Evolutionary conservation across 495 filamentous ascomycete species (phyloP).

Genomic region (Sporormia fimetaria): DNA sequence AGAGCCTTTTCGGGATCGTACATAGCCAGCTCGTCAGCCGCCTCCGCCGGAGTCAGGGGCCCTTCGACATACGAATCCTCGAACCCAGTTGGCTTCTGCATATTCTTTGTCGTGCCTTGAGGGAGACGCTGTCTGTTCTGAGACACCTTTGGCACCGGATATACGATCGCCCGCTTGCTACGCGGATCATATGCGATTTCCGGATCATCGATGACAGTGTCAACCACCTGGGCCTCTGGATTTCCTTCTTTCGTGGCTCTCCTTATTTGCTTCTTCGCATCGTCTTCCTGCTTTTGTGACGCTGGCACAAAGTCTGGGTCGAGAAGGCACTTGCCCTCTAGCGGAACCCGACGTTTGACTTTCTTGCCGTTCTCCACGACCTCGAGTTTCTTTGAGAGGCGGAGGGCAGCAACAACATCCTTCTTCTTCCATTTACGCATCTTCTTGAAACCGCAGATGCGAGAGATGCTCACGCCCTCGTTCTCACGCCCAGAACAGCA

Average conservation of each 20-base stretch:
- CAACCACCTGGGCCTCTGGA: too few species aligned
- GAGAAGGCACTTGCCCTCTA: constrained; percentile 6
- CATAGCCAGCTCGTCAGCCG: constrained; percentile 43
- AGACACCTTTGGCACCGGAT: constrained; percentile 4
- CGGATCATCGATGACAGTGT: constrained; percentile 4
- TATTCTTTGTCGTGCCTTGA: constrained; percentile 19
- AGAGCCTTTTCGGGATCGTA: constrained; percentile 30
- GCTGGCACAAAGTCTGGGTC: constrained; percentile 9
- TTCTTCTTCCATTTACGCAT: constrained; percentile 30
- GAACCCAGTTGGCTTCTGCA: constrained; percentile 33
- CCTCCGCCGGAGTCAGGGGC: constrained; percentile 60
- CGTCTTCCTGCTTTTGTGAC: too few species aligned
- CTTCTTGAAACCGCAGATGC: constrained; percentile 30
- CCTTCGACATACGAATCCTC: constrained; percentile 65
- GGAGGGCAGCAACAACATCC: constrained; percentile 18
- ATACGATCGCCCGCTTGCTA: background rate
- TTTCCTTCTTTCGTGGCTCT: too few species aligned
- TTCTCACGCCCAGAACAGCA: constrained; percentile 27
- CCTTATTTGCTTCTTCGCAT: too few species aligned
- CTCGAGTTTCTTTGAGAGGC: constrained; percentile 29
- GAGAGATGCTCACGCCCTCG: constrained; percentile 27
- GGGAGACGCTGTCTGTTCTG: constrained; percentile 14
- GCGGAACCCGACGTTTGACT: constrained; percentile 24
- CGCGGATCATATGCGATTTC: constrained; percentile 21
- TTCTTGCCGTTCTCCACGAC: constrained; percentile 27